phyloP scores from a whole-genome alignment of 2,329 filamentous ascomycete genomes.

The Aspergillus vadensis region DNA sequence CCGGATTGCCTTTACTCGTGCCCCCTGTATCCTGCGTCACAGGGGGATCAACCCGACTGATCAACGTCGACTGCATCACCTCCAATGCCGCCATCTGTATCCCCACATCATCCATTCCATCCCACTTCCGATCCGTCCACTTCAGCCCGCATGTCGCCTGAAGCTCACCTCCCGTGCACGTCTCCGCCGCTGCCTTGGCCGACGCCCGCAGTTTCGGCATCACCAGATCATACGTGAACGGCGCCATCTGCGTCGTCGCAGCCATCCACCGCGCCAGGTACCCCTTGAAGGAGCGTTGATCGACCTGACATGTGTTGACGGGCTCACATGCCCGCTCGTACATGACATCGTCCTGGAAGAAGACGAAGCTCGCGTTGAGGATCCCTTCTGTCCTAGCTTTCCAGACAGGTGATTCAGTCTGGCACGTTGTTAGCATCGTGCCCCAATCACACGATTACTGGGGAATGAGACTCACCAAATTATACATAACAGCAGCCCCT shows the following conservation, averaged over 20 bases:
- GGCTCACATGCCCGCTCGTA: conserved; percentile 63
- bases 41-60: conserved; percentile 31
- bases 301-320: conserved; percentile 59
- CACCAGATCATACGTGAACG: conserved; percentile 55
- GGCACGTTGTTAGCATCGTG: conserved; percentile 29
- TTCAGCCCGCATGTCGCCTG: conserved; percentile 41
- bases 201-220: conserved; percentile 56
- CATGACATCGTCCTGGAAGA: conserved; percentile 56
- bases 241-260: conserved; percentile 59
- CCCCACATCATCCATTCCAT: conserved; percentile 41
- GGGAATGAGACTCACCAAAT: no score
- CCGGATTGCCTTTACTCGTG: conserved; percentile 37
- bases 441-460: no score
- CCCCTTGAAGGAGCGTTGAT: conserved; percentile 67
- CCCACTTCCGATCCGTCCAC: conserved; percentile 43
- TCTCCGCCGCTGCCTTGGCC: conserved; percentile 56
- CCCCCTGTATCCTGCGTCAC: conserved; percentile 35
- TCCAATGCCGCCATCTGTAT: conserved; percentile 45
- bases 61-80: conserved; percentile 38
- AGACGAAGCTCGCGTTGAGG: conserved; percentile 56
- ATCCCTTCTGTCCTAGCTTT: conserved; percentile 53
- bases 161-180: conserved; percentile 54
- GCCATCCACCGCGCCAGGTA: conserved; percentile 65
- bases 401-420: conserved; percentile 50
- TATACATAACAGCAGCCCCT: conserved; percentile 60